phyloP scores from a whole-genome alignment of 495 filamentous ascomycete genomes.

The Cetradonia linearis region DNA sequence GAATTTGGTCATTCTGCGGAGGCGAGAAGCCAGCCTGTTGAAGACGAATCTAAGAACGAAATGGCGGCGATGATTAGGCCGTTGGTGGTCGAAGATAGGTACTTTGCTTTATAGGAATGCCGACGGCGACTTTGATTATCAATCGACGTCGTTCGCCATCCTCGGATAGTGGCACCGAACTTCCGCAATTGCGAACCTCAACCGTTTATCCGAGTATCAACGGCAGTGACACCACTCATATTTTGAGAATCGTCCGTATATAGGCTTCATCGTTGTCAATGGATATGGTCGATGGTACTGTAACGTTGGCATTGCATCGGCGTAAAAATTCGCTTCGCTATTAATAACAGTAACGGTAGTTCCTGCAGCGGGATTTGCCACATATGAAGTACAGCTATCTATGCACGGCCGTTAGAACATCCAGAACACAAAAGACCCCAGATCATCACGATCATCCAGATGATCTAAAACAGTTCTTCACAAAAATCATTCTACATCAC shows the following conservation, averaged over 20 bases:
- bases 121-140: slow-evolving; percentile 6
- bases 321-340: neutral
- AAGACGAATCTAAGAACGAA: neutral
- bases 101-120: neutral
- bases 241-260: too few species aligned
- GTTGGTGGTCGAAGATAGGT: neutral
- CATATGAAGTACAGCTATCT: too few species aligned
- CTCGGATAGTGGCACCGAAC: slow-evolving; percentile 1
- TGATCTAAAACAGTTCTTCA: neutral
- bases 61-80: too few species aligned
- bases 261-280: neutral
- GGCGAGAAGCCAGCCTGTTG: slow-evolving; percentile 15
- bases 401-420: neutral
- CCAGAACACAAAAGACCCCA: neutral
- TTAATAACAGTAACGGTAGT: neutral
- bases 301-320: neutral
- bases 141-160: neutral
- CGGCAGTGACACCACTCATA: neutral
- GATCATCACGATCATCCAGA: neutral
- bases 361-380: neutral
- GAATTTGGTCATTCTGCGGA: slow-evolving; percentile 59
- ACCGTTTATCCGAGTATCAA: neutral
- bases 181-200: slow-evolving; percentile 2
- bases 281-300: neutral
- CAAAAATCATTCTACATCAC: neutral